Evolutionary conservation across 257 asterid species (phyloP), one percentile per base, ranked within the genome.

Genomic region (Lycium ferocissimum): DNA sequence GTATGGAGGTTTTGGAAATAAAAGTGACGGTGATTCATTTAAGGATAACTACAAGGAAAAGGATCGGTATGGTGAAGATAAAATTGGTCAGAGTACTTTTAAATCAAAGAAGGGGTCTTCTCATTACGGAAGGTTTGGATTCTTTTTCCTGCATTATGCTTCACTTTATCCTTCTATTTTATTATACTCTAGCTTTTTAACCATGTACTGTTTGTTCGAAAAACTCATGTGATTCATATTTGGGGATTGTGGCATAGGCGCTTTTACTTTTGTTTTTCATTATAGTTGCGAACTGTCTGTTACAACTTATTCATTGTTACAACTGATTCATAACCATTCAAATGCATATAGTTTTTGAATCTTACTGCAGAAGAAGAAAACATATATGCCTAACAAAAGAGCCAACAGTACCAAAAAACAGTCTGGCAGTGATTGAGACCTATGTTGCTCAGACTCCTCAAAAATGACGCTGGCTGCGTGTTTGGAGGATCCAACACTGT

Each of bases 1-100:
- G 35, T 92, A 94, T 83, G 98, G 99, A 87, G 99, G 97, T 87
- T 93, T 92, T 84, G 95, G 98, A 58, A 87, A 84, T 82, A 79
- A 85, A 78, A 88, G 87, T 83, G 92, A 93, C 89, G 92, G 89
- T 11, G 92, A 91, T 83, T 85, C 89, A 59, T 91, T 84, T 62
- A 84, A 53, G 26, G 82, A 78, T 53, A 78, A 88, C 79, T 87
- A 88, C 81, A 91, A 89, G 86, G 93, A 87, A 67, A 91, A 88
- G 86, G 94, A 90, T 81, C 89, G 45, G 61, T 92, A 88, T 84
- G 94, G 88, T 84, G 97, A 91, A 85, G 93, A 93, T 84, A 95
- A 92, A 85, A 85, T 89, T 85, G 94, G 56, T 83, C 89, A 87
- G 62, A 85, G 83, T 72, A 81, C 58, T 72, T 78, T 84, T 83